Percentiles rank a stretch among this genome's conserved stretches.
Evolutionary conservation across 2,329 filamentous ascomycete species (phyloP).

Genomic region (Fusarium bactridioides): DNA sequence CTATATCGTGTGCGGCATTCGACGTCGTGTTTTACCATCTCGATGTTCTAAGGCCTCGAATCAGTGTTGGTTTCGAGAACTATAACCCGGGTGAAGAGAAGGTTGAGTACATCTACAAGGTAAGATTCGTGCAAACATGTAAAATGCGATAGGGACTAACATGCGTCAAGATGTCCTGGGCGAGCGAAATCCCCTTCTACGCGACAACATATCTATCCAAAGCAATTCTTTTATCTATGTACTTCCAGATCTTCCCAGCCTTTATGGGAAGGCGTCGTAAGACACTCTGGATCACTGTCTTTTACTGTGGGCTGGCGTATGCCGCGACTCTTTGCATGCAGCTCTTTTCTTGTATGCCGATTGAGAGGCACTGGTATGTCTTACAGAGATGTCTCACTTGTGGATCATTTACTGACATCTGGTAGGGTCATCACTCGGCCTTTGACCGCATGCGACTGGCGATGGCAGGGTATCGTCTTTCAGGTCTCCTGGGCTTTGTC

Average conservation of each 20-base stretch:
- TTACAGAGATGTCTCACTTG: neutral
- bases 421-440: conserved; percentile 12
- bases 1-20: conserved; percentile 12
- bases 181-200: conserved; percentile 28
- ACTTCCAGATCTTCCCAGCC: conserved; percentile 16
- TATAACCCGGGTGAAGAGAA: conserved; percentile 1
- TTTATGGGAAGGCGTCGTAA: conserved; percentile 24
- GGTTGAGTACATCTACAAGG: conserved; percentile 30
- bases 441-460: conserved; percentile 8
- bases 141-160: neutral
- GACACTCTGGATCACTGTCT: conserved; percentile 4
- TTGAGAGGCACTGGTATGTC: conserved; percentile 26
- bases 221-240: conserved; percentile 13
- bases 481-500: conserved; percentile 24
- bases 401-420: neutral
- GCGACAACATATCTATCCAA: conserved; percentile 23
- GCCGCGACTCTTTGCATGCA: conserved; percentile 9
- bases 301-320: conserved; percentile 17
- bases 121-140: neutral
- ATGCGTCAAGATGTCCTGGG: conserved; percentile 20
- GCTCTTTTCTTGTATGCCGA: conserved; percentile 26
- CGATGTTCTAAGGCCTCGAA: conserved; percentile 19
- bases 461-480: conserved; percentile 20
- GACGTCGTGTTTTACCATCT: conserved; percentile 4
- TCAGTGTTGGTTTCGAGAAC: conserved; percentile 21